These are phyloP conservation scores for Pleurotus tuoliensis DNA, from an alignment of 768 basidiomycete species.

Conservation along the genomic window DNA sequence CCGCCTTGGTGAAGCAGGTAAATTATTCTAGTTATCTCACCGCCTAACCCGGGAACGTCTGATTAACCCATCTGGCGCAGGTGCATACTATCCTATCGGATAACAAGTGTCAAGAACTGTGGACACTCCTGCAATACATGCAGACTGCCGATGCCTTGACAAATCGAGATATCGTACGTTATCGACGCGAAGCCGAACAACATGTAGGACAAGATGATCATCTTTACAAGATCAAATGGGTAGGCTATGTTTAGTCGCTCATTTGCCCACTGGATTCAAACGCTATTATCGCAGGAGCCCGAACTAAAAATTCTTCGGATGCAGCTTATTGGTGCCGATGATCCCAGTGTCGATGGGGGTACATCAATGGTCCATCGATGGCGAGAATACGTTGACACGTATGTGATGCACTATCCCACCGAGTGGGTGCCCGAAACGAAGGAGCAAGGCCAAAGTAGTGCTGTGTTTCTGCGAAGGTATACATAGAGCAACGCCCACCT, in stretches of 20 bases:
- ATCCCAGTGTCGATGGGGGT: constrained; percentile 61
- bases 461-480: constrained; percentile 59
- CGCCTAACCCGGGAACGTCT: not conserved
- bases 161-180: constrained; percentile 67
- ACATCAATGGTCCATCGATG: constrained; percentile 52
- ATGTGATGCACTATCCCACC: constrained; percentile 64
- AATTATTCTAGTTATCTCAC: constrained; percentile 16
- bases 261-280: constrained; percentile 5
- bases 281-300: constrained; percentile 41
- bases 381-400: constrained; percentile 73
- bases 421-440: constrained; percentile 58
- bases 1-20: constrained; percentile 89
- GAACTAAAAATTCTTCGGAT: constrained; percentile 54
- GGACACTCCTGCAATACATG: constrained; percentile 66
- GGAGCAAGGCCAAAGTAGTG: constrained; percentile 27
- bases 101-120: constrained; percentile 82
- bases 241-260: constrained; percentile 32
- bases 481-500: not conserved
- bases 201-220: constrained; percentile 74
- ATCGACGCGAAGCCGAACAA: constrained; percentile 76
- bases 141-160: constrained; percentile 50
- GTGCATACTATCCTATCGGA: constrained; percentile 86
- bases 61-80: constrained; percentile 32
- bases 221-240: constrained; percentile 79
- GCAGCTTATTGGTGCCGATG: constrained; percentile 55